A percentile compares a stretch with the other conserved stretches of the same genome.
Evolutionary conservation across 139 green algal species (phyloP).

Genomic region (Closterium sp.): DNA sequence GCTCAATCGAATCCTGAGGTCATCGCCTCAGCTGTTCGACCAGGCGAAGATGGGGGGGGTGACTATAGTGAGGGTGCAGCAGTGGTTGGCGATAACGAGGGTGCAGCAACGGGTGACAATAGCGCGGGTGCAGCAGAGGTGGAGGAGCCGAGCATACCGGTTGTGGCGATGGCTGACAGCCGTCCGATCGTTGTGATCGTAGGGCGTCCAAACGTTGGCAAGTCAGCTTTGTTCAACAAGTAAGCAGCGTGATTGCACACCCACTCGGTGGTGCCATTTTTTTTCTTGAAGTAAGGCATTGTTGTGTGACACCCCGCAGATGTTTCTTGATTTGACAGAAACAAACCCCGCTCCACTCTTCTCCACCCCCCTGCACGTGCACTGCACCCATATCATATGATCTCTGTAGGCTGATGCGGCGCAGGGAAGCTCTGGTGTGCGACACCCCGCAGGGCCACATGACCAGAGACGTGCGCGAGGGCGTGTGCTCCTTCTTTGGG

Average conservation of each 20-base stretch:
- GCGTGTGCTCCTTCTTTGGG: conserved; percentile 71
- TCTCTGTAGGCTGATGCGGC: conserved; percentile 28
- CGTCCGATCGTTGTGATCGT: conserved; percentile 63
- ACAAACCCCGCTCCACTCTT: no score
- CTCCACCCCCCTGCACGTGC: no score
- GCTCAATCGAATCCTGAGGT: neutral
- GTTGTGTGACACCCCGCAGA: no score
- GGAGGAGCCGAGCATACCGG: neutral
- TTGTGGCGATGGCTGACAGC: neutral
- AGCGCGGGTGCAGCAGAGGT: neutral
- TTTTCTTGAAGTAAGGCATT: no score
- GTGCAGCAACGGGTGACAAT: neutral
- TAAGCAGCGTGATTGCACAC: conserved; percentile 5
- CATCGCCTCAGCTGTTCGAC: neutral
- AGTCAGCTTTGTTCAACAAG: conserved; percentile 95
- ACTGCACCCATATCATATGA: no score
- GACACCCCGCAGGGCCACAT: conserved; percentile 89
- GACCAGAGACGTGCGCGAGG: conserved; percentile 83
- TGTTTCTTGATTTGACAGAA: no score
- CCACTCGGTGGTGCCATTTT: no score
- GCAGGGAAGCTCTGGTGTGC: conserved; percentile 48
- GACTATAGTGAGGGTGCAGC: no score
- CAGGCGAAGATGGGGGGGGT: neutral
- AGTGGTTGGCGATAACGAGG: neutral
- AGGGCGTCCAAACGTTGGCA: conserved; percentile 94